These are phyloP conservation scores for Ganoderma resinaceum DNA, from an alignment of 1,284 basidiomycete species.

Conservation along the genomic window DNA sequence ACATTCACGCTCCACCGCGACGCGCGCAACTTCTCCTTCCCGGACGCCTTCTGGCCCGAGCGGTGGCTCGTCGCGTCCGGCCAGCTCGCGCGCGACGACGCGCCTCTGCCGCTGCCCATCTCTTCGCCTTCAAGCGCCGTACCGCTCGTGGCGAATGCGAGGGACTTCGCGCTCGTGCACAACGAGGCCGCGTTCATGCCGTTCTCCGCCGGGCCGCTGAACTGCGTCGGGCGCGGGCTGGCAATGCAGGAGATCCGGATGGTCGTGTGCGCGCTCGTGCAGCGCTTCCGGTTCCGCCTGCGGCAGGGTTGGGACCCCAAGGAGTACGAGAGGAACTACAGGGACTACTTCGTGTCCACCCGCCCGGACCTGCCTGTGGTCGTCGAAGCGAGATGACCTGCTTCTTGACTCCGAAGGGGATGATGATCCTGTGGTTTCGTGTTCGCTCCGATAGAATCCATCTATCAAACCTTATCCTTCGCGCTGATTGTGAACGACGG, in stretches of 20 bases:
- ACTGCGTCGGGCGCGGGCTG: conserved; percentile 40
- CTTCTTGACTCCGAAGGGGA: too few relatives aligned
- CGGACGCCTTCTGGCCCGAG: conserved; percentile 14
- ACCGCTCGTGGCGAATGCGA: background rate
- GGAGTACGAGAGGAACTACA: background rate
- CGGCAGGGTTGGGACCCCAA: conserved; percentile 3
- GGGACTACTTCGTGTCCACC: conserved; percentile 7
- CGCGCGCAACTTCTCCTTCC: conserved; percentile 13
- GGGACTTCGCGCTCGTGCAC: conserved; percentile 21
- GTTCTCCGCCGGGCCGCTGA: conserved; percentile 38
- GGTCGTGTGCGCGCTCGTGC: conserved; percentile 11
- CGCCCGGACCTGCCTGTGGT: conserved; percentile 4
- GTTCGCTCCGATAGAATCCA: too few relatives aligned
- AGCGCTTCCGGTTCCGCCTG: conserved; percentile 7
- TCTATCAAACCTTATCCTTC: too few relatives aligned
- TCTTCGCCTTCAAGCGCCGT: background rate
- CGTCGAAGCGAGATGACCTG: background rate
- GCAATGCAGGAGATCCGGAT: conserved; percentile 32
- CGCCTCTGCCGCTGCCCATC: background rate
- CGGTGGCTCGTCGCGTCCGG: conserved; percentile 16
- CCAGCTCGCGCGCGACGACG: background rate
- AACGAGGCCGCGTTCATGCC: conserved; percentile 36
- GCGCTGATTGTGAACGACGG: too few relatives aligned
- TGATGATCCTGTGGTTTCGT: too few relatives aligned
- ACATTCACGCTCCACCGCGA: conserved; percentile 7